Percentiles rank a stretch among this genome's conserved stretches.
phyloP scores from a whole-genome alignment of 495 filamentous ascomycete genomes.

The Wilcoxina mikolae region DNA sequence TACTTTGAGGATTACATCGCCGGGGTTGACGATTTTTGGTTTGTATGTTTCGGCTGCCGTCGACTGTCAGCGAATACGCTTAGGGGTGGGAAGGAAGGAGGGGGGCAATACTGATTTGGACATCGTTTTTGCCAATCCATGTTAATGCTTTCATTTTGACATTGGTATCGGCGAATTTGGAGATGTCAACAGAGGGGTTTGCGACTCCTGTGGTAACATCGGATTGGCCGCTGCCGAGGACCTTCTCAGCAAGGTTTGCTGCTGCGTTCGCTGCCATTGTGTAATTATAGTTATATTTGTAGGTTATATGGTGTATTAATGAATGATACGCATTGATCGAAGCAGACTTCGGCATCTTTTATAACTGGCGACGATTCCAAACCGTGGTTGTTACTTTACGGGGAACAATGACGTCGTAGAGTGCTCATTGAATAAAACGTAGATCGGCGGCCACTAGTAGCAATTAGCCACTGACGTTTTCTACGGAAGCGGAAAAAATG shows the following conservation, averaged over 20 bases:
- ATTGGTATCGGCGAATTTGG: no score
- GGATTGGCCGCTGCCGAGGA: conserved; percentile 5
- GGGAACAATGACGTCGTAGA: not conserved
- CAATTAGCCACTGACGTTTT: no score
- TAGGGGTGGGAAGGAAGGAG: no score
- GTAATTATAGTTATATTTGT: not conserved
- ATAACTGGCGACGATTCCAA: no score
- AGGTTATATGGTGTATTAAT: not conserved
- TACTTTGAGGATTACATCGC: conserved; percentile 70
- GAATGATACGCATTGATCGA: not conserved
- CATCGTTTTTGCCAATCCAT: conserved; percentile 53
- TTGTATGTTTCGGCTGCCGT: conserved; percentile 28
- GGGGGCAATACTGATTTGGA: not conserved
- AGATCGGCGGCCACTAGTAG: not conserved
- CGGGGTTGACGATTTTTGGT: conserved; percentile 48
- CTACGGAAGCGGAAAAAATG: no score
- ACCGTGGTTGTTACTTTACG: not conserved
- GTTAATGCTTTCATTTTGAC: conserved; percentile 51
- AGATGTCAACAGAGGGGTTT: conserved; percentile 8
- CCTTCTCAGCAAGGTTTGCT: conserved; percentile 14
- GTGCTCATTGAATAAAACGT: not conserved
- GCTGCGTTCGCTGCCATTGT: conserved; percentile 14
- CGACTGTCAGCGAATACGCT: conserved; percentile 39
- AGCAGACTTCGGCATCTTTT: no score
- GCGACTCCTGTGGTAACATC: conserved; percentile 1